Base-by-base conservation (phyloP, 768 basidiomycete species). In the Rossbeevera mucosa region DNA sequence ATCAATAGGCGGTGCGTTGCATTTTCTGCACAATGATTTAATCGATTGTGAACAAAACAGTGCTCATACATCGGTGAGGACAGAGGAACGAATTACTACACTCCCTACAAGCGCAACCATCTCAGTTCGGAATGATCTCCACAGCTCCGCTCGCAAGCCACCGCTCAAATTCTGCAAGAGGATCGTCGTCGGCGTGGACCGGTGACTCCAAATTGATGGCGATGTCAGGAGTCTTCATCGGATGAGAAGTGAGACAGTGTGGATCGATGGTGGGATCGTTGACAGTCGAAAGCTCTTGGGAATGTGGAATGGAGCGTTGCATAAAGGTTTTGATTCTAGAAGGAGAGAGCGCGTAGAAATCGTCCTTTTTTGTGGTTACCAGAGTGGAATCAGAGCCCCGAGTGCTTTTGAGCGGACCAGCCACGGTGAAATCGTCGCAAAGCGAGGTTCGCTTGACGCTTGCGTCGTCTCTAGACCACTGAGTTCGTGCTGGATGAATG, bases 91-190 rank as follows among this genome's bases (percentile, higher is more conserved):
- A 12, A 20, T n/a, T 38, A 38, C 7, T 9, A 29, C 16, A 14
- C 44, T 29, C 20, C 38, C 31, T 41, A 33, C 38, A 42, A 29
- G 38, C 25, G 20, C 33, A 24, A 7, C 33, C 7, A 33, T 36
- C 12, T 62, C 48, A 68, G 42, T 69, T 58, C 6, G 59, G 33
- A 29, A 79, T 51, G 50, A 86, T 80, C 40, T 80, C 75, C 1
- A 88, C 80, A 3, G 80, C 76, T 25, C 77, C 84, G 60, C 86
- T 86, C 26, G 78, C 72, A 58, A 89, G 65, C 84, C 84, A 90
- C 42, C 74, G 79, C 53, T 87, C 82, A 25, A 90, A 73, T 56
- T 85, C 84, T 5, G 79, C 83, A 45, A 86, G 74, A 46, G 82
- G 76, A 45, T 85, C 79, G n/a, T 63, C 43, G 11, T 29, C 31